A percentile compares a stretch with the other conserved stretches of the same genome.
Conservation (phyloP, 495 filamentous ascomycete genomes). For the Sporormia fimetaria region DNA sequence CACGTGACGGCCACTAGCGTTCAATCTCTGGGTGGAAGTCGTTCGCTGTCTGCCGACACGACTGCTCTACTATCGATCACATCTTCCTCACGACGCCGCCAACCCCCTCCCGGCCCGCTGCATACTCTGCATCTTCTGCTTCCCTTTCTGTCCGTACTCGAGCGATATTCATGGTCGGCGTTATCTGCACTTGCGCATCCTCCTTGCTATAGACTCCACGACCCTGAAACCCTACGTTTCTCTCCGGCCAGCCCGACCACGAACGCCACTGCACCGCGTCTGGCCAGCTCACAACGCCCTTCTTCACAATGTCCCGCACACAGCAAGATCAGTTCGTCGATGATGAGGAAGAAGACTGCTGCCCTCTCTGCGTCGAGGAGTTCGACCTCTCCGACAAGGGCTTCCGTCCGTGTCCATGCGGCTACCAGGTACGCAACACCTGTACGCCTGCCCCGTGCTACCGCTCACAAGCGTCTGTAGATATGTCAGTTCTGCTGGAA, state of each 20-base stretch:
- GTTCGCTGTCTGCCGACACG: too few species aligned
- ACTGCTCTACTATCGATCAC: too few species aligned
- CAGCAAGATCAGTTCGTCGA: conserved; percentile 95
- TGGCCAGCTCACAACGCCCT: conserved; percentile 11
- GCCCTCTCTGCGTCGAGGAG: conserved; percentile 95
- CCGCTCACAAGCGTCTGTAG: conserved; percentile 37
- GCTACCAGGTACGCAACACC: conserved; percentile 68
- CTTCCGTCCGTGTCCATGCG: conserved; percentile 95
- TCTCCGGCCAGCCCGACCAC: conserved; percentile 5
- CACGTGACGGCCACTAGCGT: conserved; percentile 6
- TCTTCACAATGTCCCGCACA: conserved; percentile 45
- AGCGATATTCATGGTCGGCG: conserved; percentile 27
- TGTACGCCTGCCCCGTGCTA: not conserved
- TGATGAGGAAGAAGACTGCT: conserved; percentile 72
- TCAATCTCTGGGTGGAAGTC: too few species aligned
- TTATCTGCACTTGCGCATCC: too few species aligned
- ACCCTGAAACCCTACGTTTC: conserved; percentile 2
- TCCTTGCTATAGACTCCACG: conserved; percentile 2
- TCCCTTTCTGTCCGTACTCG: conserved; percentile 11
- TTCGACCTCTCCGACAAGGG: conserved; percentile 94
- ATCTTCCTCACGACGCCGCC: conserved; percentile 2
- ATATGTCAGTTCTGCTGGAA: conserved; percentile 99
- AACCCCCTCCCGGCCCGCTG: conserved; percentile 3
- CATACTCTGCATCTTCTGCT: conserved; percentile 15
- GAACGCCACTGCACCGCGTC: conserved; percentile 18